phyloP scores from a whole-genome alignment of 495 filamentous ascomycete species.

The Neurospora sp. region DNA sequence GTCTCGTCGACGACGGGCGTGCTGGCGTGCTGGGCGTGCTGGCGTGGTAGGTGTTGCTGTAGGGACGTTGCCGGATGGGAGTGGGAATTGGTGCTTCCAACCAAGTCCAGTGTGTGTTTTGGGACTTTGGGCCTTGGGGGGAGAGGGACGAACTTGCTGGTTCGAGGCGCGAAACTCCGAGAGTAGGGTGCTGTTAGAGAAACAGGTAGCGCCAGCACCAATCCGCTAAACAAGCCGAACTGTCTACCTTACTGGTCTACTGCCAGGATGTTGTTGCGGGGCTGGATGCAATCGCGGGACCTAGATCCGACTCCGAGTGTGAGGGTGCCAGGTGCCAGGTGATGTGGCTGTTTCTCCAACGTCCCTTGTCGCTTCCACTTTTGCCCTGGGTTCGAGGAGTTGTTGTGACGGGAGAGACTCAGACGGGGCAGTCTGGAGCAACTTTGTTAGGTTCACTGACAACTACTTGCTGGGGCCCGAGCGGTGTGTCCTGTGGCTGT shows the following conservation, averaged over 20 bases:
- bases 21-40: not conserved
- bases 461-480: not conserved
- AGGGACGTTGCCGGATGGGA: not conserved
- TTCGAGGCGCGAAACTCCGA: not conserved
- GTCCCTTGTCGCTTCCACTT: not conserved
- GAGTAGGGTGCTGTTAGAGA: not conserved
- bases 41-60: not conserved
- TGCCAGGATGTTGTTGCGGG: not conserved
- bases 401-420: not conserved
- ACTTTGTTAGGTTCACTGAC: not conserved
- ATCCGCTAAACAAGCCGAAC: not conserved
- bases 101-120: not conserved
- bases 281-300: not conserved
- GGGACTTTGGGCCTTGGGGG: not conserved
- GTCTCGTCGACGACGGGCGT: not conserved
- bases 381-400: not conserved
- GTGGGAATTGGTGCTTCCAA: not conserved
- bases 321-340: not conserved
- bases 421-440: not conserved
- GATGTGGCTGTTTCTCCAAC: not conserved
- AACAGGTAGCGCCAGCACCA: not conserved
- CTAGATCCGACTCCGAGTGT: not conserved
- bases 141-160: not conserved
- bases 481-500: not conserved
- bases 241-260: not conserved